Conservation (phyloP, 2,329 filamentous ascomycete species). For the Aspergillus sp. region DNA sequence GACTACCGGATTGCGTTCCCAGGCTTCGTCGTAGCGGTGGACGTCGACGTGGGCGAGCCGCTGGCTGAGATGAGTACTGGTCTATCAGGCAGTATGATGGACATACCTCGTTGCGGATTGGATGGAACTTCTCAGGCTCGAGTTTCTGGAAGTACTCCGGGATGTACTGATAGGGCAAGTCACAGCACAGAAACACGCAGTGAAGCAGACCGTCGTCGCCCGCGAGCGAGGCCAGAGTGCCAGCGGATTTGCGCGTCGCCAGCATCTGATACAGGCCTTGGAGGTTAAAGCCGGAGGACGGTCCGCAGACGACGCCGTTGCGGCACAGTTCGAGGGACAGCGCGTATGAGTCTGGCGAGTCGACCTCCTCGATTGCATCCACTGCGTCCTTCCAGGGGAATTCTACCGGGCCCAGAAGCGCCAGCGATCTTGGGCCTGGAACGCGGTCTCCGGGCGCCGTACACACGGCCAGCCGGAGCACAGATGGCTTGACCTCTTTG, state of each 20-base stretch:
- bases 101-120: slow-evolving; percentile 40
- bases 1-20: slow-evolving; percentile 39
- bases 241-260: slow-evolving; percentile 39
- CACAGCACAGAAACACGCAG: slow-evolving; percentile 54
- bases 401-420: slow-evolving; percentile 41
- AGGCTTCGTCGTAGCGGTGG: slow-evolving; percentile 47
- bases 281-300: slow-evolving; percentile 52
- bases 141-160: slow-evolving; percentile 52
- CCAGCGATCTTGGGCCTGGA: slow-evolving; percentile 48
- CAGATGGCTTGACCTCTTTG: slow-evolving; percentile 37
- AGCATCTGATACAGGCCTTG: slow-evolving; percentile 44
- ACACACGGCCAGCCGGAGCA: slow-evolving; percentile 39
- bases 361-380: slow-evolving; percentile 49
- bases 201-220: slow-evolving; percentile 39
- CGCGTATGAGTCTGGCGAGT: slow-evolving; percentile 45
- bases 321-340: slow-evolving; percentile 47
- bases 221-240: slow-evolving; percentile 36
- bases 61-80: slow-evolving; percentile 17
- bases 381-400: slow-evolving; percentile 52
- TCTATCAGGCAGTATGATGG: background rate
- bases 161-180: slow-evolving; percentile 56
- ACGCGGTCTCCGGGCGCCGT: slow-evolving; percentile 49
- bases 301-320: slow-evolving; percentile 51
- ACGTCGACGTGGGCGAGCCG: slow-evolving; percentile 42
- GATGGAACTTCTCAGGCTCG: slow-evolving; percentile 39